Percentiles rank a stretch among this genome's conserved stretches.
These are phyloP conservation scores for Calvatia gigantea DNA, from an alignment of 768 basidiomycete species.

Conservation along the genomic window DNA sequence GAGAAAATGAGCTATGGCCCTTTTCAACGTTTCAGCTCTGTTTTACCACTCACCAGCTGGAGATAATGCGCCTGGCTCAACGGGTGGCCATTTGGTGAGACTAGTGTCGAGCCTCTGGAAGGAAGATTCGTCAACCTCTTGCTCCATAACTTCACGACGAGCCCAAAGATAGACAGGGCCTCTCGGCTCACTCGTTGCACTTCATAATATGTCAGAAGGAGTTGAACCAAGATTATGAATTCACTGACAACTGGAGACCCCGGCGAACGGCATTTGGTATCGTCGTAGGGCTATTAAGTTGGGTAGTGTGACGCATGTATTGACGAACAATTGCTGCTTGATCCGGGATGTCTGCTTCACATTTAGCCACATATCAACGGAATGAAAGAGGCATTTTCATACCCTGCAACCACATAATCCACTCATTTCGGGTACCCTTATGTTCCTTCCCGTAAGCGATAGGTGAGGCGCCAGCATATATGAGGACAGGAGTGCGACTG, in stretches of 20 bases:
- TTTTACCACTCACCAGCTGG: constrained; percentile 22
- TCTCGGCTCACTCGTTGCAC: constrained; percentile 66
- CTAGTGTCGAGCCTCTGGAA: constrained; percentile 23
- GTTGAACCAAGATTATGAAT: neutral
- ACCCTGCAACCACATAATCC: constrained; percentile 75
- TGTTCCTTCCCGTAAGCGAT: constrained; percentile 54
- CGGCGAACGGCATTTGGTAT: constrained; percentile 49
- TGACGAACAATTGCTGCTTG: constrained; percentile 69
- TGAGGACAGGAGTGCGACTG: constrained; percentile 57
- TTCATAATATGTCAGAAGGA: constrained; percentile 20
- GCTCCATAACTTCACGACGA: constrained; percentile 67
- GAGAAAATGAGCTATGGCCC: constrained; percentile 1
- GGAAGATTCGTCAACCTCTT: constrained; percentile 43
- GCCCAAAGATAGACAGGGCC: constrained; percentile 77
- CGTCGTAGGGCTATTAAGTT: constrained; percentile 53
- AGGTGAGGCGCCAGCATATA: constrained; percentile 71
- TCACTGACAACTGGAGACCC: constrained; percentile 60
- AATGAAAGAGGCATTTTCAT: neutral
- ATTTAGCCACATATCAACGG: neutral
- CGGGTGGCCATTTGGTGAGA: constrained; percentile 42
- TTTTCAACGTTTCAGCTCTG: neutral
- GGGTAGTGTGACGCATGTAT: constrained; percentile 67
- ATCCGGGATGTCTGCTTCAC: constrained; percentile 56
- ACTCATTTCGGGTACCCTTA: constrained; percentile 65
- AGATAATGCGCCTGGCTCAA: constrained; percentile 49